A percentile compares a stretch with the other conserved stretches of the same genome.
phyloP scores from a whole-genome alignment of 306 rosid species.

The Spatholobus suberectus region DNA sequence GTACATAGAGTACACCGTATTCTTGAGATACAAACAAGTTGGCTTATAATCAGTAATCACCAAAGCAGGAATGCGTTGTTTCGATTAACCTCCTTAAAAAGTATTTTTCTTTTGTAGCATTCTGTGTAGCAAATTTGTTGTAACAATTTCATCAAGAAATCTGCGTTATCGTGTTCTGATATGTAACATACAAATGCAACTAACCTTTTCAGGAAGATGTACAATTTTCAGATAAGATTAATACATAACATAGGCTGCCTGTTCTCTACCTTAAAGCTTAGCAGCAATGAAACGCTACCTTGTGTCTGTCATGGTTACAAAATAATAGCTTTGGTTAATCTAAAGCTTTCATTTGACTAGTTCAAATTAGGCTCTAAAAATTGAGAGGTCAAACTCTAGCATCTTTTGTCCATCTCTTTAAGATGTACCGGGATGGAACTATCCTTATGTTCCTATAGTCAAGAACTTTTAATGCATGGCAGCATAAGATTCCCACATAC shows the following conservation, averaged over 20 bases:
- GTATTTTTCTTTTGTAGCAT: background rate
- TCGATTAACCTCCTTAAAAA: background rate
- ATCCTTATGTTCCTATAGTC: constrained; percentile 64
- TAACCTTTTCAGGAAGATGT: constrained; percentile 6
- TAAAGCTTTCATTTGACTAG: background rate
- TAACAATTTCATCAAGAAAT: background rate
- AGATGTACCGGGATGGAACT: constrained; percentile 57
- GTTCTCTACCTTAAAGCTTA: background rate
- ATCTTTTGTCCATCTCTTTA: constrained; percentile 72
- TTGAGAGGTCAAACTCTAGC: constrained; percentile 59
- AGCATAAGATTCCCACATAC: constrained; percentile 61
- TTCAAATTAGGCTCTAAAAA: constrained; percentile 10
- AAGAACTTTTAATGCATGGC: constrained; percentile 67
- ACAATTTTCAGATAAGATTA: background rate
- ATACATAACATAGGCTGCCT: constrained; percentile 3
- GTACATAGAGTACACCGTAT: too few species aligned
- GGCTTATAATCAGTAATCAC: background rate
- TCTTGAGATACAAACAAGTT: background rate
- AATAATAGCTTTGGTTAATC: background rate
- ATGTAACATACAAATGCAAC: background rate
- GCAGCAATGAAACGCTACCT: background rate
- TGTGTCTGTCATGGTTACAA: background rate
- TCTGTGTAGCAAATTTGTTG: background rate
- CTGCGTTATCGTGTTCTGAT: background rate
- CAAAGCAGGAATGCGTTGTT: background rate